A percentile compares a stretch with the other conserved stretches of the same genome.
Conservation (phyloP, 345 rosid species). For the Citrus medica region DNA sequence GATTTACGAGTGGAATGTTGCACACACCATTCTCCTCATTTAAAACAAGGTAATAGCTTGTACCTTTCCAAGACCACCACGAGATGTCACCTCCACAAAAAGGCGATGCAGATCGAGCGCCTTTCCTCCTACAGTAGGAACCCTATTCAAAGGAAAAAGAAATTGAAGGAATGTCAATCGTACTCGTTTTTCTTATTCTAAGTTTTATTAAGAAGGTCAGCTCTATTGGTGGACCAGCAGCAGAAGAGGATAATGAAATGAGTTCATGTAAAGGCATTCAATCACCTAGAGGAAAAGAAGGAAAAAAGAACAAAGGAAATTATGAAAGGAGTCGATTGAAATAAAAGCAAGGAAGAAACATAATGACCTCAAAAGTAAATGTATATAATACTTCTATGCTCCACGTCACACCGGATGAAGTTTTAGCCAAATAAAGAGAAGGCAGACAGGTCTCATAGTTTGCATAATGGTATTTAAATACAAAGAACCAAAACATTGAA, state of each 20-base stretch:
- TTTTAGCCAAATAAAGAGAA: neutral
- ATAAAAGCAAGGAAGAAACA: neutral
- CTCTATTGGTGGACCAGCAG: neutral
- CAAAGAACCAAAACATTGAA: neutral
- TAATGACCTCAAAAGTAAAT: neutral
- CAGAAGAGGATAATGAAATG: too few species aligned
- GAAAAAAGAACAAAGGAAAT: neutral
- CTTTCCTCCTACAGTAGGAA: constrained; percentile 85
- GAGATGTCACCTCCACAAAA: constrained; percentile 80
- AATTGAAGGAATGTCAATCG: neutral
- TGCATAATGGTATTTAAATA: neutral
- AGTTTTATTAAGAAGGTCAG: neutral
- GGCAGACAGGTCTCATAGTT: neutral
- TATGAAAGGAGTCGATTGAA: neutral
- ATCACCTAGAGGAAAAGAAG: neutral
- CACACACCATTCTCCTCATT: neutral
- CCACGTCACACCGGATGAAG: neutral
- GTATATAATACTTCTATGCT: neutral
- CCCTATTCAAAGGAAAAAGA: constrained; percentile 33
- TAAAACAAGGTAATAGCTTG: neutral
- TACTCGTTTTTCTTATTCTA: neutral
- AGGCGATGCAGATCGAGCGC: constrained; percentile 77
- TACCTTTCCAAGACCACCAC: constrained; percentile 86
- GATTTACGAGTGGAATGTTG: neutral
- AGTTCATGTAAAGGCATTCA: neutral